Evolutionary conservation across 2,329 filamentous ascomycete genomes (phyloP), one percentile per base, ranked within the genome.

Genomic region (Colletotrichum magnum): DNA sequence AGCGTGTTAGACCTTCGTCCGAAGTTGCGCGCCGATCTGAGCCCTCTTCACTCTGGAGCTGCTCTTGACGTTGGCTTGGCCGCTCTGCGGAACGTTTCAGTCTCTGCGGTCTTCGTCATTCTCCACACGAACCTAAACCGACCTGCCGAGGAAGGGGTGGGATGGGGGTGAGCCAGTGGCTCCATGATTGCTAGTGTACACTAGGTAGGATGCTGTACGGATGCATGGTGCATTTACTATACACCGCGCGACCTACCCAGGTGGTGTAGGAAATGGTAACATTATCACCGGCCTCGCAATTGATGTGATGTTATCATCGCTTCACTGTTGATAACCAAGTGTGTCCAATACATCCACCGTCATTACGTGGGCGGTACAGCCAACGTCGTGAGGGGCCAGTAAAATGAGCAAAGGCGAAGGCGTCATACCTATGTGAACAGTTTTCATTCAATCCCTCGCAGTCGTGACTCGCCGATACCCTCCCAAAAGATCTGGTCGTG

Each of bases 71-170:
- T 52, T 64, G 47, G 48, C 39, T 48, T 53, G 53, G 18, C 53
- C 41, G 53, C 50, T 39, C 52, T 65, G 36, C 60, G 58, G 28
- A 53, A 48, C 50, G 65, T 68, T 68, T 64, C 65, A 68, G 65
- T 64, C 18, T 51, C 51, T 48, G 39, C 41, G 59, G 47, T 54
- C 60, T 58, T 64, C 60, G 65, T 68, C 65, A 68, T 58, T 61
- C 60, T 60, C 60, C 32, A 36, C 32, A 24, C 21, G 39, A 68
- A 64, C 60, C 60, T 53, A 58, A 43, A 64, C 21, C 36, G 47
- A 45, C 47, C 18, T 52, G 10, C 32, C 58, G 32, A 59, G 36
- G 32, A 36, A 24, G 21, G 21, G 21, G 21, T 24, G 21, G 21
- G 21, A 24, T 24, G 21, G 21, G 32, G 32, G 32, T 9, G 32